Base-by-base conservation (phyloP, 306 rosid genomes). In the Sechiopsis laciniata region DNA sequence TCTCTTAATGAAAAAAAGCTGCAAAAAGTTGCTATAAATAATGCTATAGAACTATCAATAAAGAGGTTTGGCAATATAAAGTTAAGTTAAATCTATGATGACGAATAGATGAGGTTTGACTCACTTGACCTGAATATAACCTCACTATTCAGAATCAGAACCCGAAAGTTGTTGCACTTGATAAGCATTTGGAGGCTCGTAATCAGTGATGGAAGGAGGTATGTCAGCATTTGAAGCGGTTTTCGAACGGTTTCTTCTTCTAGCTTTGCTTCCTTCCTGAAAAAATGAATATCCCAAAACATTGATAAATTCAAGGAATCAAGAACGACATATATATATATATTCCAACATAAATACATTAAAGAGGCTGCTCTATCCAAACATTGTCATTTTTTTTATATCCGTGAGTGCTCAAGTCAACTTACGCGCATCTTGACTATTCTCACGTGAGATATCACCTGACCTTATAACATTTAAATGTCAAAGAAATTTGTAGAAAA, bases 141-240 rank as follows among this genome's bases (percentile, higher is more conserved):
- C 67, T 5, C 29, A 26, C 71, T 65, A 65, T 19, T 88, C 90
- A 1, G 96, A 87, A 13, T 94, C 92, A 40, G 99, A 94, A 77
- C 83, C 91, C 15, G 87, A 78, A 26, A 84, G 77, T 26, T 51
- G 55, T 51, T 82, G 83, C 83, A 85, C 61, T 79, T 94, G 92
- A 80, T 61, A 84, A 62, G 98, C 92, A 78, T 85, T 74, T 16
- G 79, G 51, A 12, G 96, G 98, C 24, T 85, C 98, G 0, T 15
- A 21, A 71, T 94, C 96, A 13, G 96, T 87, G 60, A 93, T 72
- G 54, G 94, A 86, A 62, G 91, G 77, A n/a, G 87, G 77, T 7
- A 37, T 29, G 10, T 71, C 73, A 61, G 77, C 78, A 10, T 65
- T 79, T 21, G 87, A 26, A 19, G 55, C 81, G 0, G 58, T 59